Evolutionary conservation across 495 filamentous ascomycete species (phyloP), one percentile per base, ranked within the genome.

Genomic region (Penicillium macrosclerotiorum): DNA sequence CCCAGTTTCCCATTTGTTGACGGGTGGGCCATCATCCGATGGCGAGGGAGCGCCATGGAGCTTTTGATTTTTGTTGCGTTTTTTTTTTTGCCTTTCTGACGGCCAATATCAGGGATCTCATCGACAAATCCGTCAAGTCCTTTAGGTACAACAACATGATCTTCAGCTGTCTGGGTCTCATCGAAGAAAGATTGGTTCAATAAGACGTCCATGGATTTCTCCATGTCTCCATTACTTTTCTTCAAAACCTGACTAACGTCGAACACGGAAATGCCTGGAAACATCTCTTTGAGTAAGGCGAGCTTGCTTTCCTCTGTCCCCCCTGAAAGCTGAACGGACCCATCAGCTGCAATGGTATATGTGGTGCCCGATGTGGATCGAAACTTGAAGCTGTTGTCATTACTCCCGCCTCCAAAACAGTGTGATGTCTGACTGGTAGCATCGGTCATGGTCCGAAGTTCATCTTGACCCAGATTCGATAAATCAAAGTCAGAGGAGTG

Each of bases 51-150:
- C 22, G 4, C 33, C 42, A 20, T 48, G 20, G 4, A 45, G n/a
- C 11, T 63, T 52, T 8, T 51, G 36, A 0, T 55, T 55, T 18
- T 54, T 55, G 24, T 64, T 65, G 7, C 39, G 45, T 18, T 63
- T 64, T 31, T 63, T 60, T 64, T 77, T 65, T 71, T 83, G 37
- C 67, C 42, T 68, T 72, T 68, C 49, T 58, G 75, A 24, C 59
- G 57, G 23, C 49, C 63, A 42, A 47, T 59, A 0, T 54, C 49
- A 6, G 54, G 61, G 6, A 73, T 55, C 4, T 68, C 71, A 8
- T 75, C 72, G 19, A 72, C 74, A 55, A 96, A 96, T 0, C 80
- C 90, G 45, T 96, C 89, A 8, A 96, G 69, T 2, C 91, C 88
- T 59, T 85, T 89, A 2, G 78, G 77, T 9, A 80, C 60, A 4